Evolutionary conservation across 345 rosid species (phyloP).

Genomic region (Gossypium ekmanianum): DNA sequence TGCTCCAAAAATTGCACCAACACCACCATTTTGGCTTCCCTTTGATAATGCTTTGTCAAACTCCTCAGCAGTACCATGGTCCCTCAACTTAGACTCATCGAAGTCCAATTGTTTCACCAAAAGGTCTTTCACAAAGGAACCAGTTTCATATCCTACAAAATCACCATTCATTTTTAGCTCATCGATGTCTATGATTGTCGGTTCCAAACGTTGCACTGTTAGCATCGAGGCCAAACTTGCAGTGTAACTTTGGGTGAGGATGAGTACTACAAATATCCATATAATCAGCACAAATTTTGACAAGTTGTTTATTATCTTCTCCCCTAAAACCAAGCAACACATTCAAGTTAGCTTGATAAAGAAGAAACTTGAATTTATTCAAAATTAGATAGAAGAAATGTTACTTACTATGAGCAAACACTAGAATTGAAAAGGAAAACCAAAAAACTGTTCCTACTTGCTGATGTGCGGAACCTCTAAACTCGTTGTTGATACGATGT

Average conservation of each 20-base stretch:
- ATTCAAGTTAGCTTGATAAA: too few species aligned
- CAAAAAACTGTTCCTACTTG: conserved; percentile 38
- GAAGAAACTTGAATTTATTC: too few species aligned
- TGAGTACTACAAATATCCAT: conserved; percentile 51
- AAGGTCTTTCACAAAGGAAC: conserved; percentile 27
- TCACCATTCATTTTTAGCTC: conserved; percentile 16
- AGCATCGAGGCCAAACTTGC: conserved; percentile 47
- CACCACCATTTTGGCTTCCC: conserved; percentile 17
- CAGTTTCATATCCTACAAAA: conserved; percentile 32
- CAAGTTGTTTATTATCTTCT: conserved; percentile 37
- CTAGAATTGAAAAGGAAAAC: conserved; percentile 52
- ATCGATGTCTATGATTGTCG: conserved; percentile 12
- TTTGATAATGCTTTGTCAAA: conserved; percentile 6
- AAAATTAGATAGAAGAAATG: background rate
- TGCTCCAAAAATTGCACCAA: conserved; percentile 1
- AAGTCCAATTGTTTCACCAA: background rate
- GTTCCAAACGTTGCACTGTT: conserved; percentile 41
- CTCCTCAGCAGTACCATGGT: background rate
- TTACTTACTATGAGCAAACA: conserved; percentile 46
- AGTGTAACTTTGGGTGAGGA: conserved; percentile 46
- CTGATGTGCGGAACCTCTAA: conserved; percentile 39
- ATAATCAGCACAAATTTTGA: conserved; percentile 47
- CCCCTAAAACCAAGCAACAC: conserved; percentile 29
- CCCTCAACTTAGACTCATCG: background rate
- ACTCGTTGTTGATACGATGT: conserved; percentile 30